Evolutionary conservation across 2,329 filamentous ascomycete genomes (phyloP).

Genomic region (Penicillium sp.): DNA sequence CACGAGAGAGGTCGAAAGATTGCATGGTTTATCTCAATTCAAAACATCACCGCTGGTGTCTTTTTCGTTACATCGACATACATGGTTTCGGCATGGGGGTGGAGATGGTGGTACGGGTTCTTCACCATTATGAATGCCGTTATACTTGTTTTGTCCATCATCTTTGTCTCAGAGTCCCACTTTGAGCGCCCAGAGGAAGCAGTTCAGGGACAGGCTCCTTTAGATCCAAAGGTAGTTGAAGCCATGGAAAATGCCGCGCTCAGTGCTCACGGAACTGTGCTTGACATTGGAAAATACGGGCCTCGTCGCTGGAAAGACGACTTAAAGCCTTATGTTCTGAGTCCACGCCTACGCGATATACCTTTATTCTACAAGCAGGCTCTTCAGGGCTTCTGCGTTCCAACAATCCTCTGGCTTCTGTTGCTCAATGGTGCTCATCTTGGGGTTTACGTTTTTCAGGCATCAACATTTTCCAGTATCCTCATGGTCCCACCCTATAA

Average conservation of each 20-base stretch:
- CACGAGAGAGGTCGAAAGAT: constrained; percentile 16
- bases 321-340: constrained; percentile 1
- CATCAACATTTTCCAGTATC: constrained; percentile 9
- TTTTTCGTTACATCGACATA: constrained; percentile 15
- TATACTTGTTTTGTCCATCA: constrained; percentile 5
- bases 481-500: constrained; percentile 9
- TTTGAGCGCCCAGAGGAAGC: constrained; percentile 9
- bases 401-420: constrained; percentile 13
- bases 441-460: constrained; percentile 12
- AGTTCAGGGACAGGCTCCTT: constrained; percentile 1
- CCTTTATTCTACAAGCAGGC: constrained; percentile 14
- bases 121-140: constrained; percentile 13
- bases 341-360: constrained; percentile 7
- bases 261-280: neutral
- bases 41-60: constrained; percentile 8
- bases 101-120: constrained; percentile 19
- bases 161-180: constrained; percentile 11
- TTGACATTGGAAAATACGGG: neutral
- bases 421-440: constrained; percentile 15
- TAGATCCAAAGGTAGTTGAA: neutral
- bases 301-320: constrained; percentile 14
- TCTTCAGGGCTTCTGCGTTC: constrained; percentile 7
- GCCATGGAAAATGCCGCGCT: neutral
- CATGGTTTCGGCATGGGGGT: constrained; percentile 14
- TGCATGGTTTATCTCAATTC: constrained; percentile 16